Evolutionary conservation across 2,329 filamentous ascomycete species (phyloP).

Genomic region (Aspergillus hiratsukae): DNA sequence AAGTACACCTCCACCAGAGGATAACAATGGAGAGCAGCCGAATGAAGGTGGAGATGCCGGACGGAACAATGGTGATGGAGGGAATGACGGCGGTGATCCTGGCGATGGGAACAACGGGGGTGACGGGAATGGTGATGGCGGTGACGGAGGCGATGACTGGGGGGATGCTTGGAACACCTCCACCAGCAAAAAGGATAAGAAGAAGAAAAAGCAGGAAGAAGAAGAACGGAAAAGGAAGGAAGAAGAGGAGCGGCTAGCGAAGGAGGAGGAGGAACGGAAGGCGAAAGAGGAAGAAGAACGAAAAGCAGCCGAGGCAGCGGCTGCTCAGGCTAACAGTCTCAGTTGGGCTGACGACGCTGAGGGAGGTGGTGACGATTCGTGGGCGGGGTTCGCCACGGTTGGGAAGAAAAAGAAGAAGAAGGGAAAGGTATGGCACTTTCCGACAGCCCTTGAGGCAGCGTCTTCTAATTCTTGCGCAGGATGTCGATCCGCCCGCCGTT

Average conservation of each 20-base stretch:
- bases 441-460: background rate
- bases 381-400: conserved; percentile 46
- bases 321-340: conserved; percentile 26
- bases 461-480: conserved; percentile 12
- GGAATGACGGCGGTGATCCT: conserved; percentile 37
- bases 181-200: conserved; percentile 30
- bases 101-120: conserved; percentile 21
- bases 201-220: conserved; percentile 30
- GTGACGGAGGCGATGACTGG: conserved; percentile 35
- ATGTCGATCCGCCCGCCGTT: conserved; percentile 29
- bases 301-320: conserved; percentile 25
- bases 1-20: conserved; percentile 16
- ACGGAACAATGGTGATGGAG: conserved; percentile 32
- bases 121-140: conserved; percentile 26
- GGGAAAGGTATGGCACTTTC: conserved; percentile 46
- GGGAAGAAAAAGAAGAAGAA: conserved; percentile 56
- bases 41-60: conserved; percentile 11
- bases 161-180: conserved; percentile 37
- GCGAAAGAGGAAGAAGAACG: conserved; percentile 25
- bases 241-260: conserved; percentile 21
- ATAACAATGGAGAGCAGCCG: conserved; percentile 17
- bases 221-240: conserved; percentile 27
- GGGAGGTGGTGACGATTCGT: conserved; percentile 48
- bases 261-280: conserved; percentile 25
- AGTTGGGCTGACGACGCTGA: conserved; percentile 44